These are phyloP conservation scores for Xylaria cubensis DNA, from an alignment of 495 filamentous ascomycete genomes.

Conservation along the genomic window DNA sequence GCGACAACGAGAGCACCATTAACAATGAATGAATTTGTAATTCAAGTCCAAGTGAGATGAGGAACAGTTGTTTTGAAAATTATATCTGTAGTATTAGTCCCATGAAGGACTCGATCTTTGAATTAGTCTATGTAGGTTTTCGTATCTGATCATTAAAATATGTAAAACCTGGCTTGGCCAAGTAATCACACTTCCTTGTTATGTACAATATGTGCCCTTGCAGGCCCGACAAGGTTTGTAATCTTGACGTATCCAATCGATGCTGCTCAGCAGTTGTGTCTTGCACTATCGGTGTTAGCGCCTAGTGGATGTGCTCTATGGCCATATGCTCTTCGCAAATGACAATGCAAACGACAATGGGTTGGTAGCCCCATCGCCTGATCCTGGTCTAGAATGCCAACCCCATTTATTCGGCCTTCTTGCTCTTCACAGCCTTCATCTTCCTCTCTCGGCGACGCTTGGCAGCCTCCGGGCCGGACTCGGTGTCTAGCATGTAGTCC, in stretches of 20 bases:
- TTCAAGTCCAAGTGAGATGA: neutral
- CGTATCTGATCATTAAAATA: conserved; percentile 39
- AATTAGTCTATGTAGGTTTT: conserved; percentile 43
- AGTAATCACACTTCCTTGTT: conserved; percentile 30
- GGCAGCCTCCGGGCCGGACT: conserved; percentile 85
- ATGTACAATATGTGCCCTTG: neutral
- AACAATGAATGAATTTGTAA: neutral
- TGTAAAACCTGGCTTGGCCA: conserved; percentile 31
- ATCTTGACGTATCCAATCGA: neutral
- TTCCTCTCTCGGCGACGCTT: conserved; percentile 85
- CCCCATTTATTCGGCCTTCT: conserved; percentile 68
- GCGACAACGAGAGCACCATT: neutral
- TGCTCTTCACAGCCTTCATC: conserved; percentile 62
- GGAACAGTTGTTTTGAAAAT: neutral
- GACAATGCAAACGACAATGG: neutral
- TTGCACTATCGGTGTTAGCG: neutral
- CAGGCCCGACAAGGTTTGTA: neutral
- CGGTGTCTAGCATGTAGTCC: conserved; percentile 93
- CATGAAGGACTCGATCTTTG: conserved; percentile 19
- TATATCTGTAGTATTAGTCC: conserved; percentile 17
- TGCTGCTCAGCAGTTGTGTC: neutral
- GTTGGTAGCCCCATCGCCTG: neutral
- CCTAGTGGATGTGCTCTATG: conserved; percentile 6
- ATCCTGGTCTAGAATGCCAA: neutral
- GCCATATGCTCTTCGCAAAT: neutral